phyloP scores from a whole-genome alignment of 78 protist species.

The Polysphondylium violaceum region DNA sequence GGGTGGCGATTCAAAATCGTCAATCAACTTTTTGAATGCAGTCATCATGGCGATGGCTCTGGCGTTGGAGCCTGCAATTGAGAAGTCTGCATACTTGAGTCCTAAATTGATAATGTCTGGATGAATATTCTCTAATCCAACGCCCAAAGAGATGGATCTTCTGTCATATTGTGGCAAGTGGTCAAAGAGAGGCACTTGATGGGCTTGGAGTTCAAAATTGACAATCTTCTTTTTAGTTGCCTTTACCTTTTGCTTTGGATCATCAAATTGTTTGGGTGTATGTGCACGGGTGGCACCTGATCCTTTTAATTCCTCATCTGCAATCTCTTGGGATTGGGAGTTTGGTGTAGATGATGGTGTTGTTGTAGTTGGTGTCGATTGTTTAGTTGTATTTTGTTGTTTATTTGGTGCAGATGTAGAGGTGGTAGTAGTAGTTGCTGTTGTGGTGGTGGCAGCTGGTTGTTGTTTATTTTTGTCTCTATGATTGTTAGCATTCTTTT shows the following conservation, averaged over 20 bases:
- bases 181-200: constrained; percentile 81
- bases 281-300: neutral
- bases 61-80: constrained; percentile 87
- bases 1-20: constrained; percentile 53
- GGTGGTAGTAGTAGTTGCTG: neutral
- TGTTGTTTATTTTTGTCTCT: neutral
- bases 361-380: too few species aligned
- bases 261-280: constrained; percentile 60
- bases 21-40: constrained; percentile 82
- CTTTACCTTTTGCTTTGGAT: constrained; percentile 67
- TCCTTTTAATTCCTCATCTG: neutral
- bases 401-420: too few species aligned
- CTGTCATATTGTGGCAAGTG: constrained; percentile 90
- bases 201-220: neutral
- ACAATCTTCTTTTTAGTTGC: constrained; percentile 74
- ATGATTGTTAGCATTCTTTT: too few species aligned
- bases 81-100: constrained; percentile 83
- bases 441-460: neutral
- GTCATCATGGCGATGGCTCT: constrained; percentile 90
- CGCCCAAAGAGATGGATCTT: constrained; percentile 19
- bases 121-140: constrained; percentile 69
- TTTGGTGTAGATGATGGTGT: too few species aligned
- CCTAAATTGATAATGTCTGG: constrained; percentile 89
- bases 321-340: neutral
- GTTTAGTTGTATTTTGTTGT: neutral